Evolutionary conservation across 345 rosid species (phyloP), one percentile per base, ranked within the genome.

Genomic region (Clarkia xantiana): DNA sequence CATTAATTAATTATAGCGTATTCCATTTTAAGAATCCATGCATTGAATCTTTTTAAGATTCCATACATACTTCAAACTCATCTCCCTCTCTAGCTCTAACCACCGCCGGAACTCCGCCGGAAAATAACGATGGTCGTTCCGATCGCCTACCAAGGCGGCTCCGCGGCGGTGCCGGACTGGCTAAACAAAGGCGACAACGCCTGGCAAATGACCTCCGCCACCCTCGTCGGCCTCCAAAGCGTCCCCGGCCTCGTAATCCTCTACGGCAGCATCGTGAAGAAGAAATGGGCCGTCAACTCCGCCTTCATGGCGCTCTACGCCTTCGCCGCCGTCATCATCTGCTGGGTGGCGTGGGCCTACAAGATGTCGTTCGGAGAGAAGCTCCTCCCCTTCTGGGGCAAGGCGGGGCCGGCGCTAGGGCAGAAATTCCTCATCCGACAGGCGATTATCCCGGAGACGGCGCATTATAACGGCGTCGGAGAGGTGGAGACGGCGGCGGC

Each of bases 221-320:
- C 72, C 0, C 63, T 71, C 8, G 76, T 71, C 10, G 69, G 76
- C 14, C 38, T 71, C 51, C 76, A 71, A 47, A 71, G 71, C 58
- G 57, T 71, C 15, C 71, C 76, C 23, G 76, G 76, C 11, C 63
- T 71, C 23, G 58, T 71, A 3, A 67, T 71, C 52, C 71, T 66
- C 13, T 71, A 71, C 48, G 71, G 76, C 11, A 58, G 76, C 55
- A 38, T 51, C 9, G 75, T 70, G 11, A 70, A 70, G 62, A 70
- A 70, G 62, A 70, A 62, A 56, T 67, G 72, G 72, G 73, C 73
- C 11, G 73, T 68, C 6, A 68, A 68, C 51, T 68, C 73, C 22
- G 72, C 76, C 44, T 71, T 71, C 72, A 71, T 71, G 76, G 76
- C 68, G 42, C 61, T 71, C 52, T 71, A 71, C 53, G 76, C 76